Evolutionary conservation across 257 asterid species (phyloP), one percentile per base, ranked within the genome.

Genomic region (Agastache rugosa): DNA sequence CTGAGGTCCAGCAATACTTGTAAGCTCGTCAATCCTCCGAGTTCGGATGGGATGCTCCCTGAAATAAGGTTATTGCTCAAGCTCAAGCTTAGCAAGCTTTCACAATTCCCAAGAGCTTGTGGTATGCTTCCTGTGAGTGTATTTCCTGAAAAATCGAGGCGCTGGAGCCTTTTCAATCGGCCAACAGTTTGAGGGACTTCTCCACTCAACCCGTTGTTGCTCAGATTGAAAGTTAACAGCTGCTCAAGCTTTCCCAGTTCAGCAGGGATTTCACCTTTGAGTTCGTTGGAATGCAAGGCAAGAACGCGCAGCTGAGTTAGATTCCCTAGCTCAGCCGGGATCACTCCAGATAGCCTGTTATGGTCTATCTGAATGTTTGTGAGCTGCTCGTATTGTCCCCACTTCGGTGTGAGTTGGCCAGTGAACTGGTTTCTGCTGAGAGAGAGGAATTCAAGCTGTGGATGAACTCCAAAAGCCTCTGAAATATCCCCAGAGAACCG

Each of bases 271-370:
- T 77, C 84, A 50, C 97, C 97, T 0, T 84, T 75, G 70, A 91
- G 77, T 51, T 84, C 73, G 75, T 93, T 93, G 42, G 93, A 87
- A 42, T 76, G 86, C 81, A 93, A 76, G 44, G 60, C 82, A 9
- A 93, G 90, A 64, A 82, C 66, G 1, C 76, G 79, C 53, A 93
- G 77, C 58, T 73, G 70, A 14, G 83, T 79, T 72, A 93, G 81
- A 70, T 86, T 84, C 34, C 97, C 95, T 5, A 91, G 64, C 84
- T 82, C 93, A 34, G 78, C 42, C n/a, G 97, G 98, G 77, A 93
- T 89, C 54, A 27, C 61, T 37, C 98, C 96, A n/a, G 92, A 86
- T 35, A 93, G 76, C 45, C 35, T 62, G 22, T 93, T 90, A 56
- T 75, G 69, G 61, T 79, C 88, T 67, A 87, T 37, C 81, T 72